Evolutionary conservation across 257 asterid genomes (phyloP).

Genomic region (Capsicum chinense): DNA sequence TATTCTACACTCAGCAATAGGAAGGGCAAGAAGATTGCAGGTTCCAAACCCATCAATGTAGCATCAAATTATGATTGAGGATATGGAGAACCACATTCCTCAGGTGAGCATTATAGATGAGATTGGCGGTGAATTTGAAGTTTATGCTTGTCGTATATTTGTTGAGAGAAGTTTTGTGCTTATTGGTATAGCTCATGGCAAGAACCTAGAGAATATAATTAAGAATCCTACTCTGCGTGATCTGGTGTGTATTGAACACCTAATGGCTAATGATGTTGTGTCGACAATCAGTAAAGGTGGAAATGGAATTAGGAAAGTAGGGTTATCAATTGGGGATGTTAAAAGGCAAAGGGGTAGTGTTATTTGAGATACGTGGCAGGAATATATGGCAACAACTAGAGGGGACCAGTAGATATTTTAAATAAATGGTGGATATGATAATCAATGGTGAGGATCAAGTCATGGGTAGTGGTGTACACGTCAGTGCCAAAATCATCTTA

Average conservation of each 20-base stretch:
- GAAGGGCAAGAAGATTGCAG: slow-evolving; percentile 78
- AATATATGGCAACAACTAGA: too few species aligned
- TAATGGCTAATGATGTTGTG: not conserved
- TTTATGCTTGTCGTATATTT: slow-evolving; percentile 75
- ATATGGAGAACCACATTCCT: slow-evolving; percentile 91
- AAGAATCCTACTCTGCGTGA: slow-evolving; percentile 65
- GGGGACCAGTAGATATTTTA: too few species aligned
- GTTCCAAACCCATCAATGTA: slow-evolving; percentile 72
- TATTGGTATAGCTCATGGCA: slow-evolving; percentile 85
- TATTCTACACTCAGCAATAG: slow-evolving; percentile 81
- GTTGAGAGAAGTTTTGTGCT: slow-evolving; percentile 92
- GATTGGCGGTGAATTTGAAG: slow-evolving; percentile 80
- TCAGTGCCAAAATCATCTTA: too few species aligned
- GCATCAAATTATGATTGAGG: slow-evolving; percentile 81
- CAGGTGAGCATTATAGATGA: slow-evolving; percentile 83
- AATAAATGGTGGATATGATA: too few species aligned
- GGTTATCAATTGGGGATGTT: too few species aligned
- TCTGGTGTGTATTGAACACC: slow-evolving; percentile 56
- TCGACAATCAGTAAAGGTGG: too few species aligned
- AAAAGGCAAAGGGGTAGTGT: too few species aligned
- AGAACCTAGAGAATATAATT: slow-evolving; percentile 63
- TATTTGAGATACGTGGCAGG: too few species aligned
- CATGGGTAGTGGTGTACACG: too few species aligned
- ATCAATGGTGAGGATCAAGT: too few species aligned
- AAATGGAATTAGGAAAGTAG: too few species aligned